Percentiles rank a stretch among this genome's conserved stretches.
phyloP scores from a whole-genome alignment of 495 filamentous ascomycete genomes.

The Penicillium fimorum region DNA sequence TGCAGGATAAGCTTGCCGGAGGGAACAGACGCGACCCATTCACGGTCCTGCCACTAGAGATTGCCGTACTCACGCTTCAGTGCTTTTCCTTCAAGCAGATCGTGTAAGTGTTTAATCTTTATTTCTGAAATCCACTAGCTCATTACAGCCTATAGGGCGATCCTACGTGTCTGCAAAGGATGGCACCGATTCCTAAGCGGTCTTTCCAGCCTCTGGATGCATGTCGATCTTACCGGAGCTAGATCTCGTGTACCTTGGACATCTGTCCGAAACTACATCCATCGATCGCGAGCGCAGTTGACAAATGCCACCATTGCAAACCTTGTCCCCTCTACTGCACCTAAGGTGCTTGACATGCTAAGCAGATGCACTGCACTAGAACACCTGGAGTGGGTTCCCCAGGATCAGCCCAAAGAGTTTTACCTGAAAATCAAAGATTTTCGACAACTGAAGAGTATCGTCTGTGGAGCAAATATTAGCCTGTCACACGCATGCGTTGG shows the following conservation, averaged over 20 bases:
- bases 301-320: slow-evolving; percentile 42
- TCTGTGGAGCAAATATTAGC: slow-evolving; percentile 36
- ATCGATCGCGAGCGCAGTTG: slow-evolving; percentile 38
- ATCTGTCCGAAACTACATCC: slow-evolving; percentile 46
- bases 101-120: slow-evolving; percentile 36
- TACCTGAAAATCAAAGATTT: slow-evolving; percentile 34
- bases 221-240: slow-evolving; percentile 50
- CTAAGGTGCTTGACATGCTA: slow-evolving; percentile 33
- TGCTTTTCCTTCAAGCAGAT: slow-evolving; percentile 48
- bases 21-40: slow-evolving; percentile 47
- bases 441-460: slow-evolving; percentile 41
- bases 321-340: slow-evolving; percentile 23
- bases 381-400: slow-evolving; percentile 32
- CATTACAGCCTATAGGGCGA: slow-evolving; percentile 29
- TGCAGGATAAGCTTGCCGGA: slow-evolving; percentile 48
- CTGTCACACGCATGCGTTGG: slow-evolving; percentile 33
- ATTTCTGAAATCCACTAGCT: not conserved
- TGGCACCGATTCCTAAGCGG: slow-evolving; percentile 51
- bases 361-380: slow-evolving; percentile 41
- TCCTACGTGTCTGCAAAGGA: slow-evolving; percentile 51
- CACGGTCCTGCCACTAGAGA: slow-evolving; percentile 46
- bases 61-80: slow-evolving; percentile 45
- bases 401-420: slow-evolving; percentile 22
- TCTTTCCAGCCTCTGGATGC: slow-evolving; percentile 46
- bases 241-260: slow-evolving; percentile 37